Conservation (phyloP, 116 monocot species). For the Papilionanthe hybrid region DNA sequence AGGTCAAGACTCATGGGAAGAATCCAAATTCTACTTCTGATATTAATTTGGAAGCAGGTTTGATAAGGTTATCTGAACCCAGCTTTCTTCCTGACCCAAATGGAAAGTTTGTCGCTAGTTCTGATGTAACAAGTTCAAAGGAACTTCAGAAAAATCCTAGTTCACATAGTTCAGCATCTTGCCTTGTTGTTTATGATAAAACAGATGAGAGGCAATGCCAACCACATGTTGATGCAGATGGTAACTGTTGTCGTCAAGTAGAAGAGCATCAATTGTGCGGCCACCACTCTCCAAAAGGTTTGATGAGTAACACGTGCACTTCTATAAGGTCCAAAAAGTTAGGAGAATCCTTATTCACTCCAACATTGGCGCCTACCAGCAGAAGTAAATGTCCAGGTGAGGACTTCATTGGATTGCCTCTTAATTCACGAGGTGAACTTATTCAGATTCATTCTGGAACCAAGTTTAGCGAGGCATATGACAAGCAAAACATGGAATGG, state of each 20-base stretch:
- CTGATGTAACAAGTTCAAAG: conserved; percentile 16
- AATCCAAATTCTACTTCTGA: conserved; percentile 12
- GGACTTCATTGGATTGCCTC: conserved; percentile 58
- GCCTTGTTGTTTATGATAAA: conserved; percentile 8
- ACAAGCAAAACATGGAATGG: conserved; percentile 19
- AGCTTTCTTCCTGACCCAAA: not conserved
- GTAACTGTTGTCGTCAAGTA: not conserved
- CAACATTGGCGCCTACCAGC: conserved; percentile 7
- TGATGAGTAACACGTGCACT: conserved; percentile 11
- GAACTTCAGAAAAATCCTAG: conserved; percentile 7
- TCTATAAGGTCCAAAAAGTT: conserved; percentile 15
- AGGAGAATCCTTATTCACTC: conserved; percentile 1
- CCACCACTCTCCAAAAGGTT: conserved; percentile 1
- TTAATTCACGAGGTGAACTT: conserved; percentile 83
- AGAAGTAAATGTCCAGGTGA: conserved; percentile 18
- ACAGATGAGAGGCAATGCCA: conserved; percentile 13
- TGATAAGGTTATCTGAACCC: conserved; percentile 8
- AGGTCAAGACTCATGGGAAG: not conserved
- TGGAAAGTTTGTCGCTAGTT: conserved; percentile 11
- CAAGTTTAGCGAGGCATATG: conserved; percentile 21
- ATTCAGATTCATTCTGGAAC: conserved; percentile 41
- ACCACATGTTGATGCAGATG: conserved; percentile 5
- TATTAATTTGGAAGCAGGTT: conserved; percentile 14
- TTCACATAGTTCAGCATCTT: conserved; percentile 8
- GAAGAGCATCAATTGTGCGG: conserved; percentile 10